Base-by-base conservation (phyloP, 208 protist species). In the Perkinsela sp. region DNA sequence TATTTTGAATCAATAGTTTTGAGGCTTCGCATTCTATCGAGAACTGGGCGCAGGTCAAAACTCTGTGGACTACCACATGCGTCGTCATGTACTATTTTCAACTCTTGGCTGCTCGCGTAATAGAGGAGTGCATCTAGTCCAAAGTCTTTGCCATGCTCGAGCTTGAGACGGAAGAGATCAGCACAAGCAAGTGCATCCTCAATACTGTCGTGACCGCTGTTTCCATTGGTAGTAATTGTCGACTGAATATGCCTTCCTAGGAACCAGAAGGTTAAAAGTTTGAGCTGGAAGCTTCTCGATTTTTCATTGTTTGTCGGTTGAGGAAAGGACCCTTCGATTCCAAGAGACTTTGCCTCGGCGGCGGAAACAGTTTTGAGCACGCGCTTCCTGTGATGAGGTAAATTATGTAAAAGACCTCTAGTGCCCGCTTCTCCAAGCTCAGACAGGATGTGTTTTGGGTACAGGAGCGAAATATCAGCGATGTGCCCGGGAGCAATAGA, bases 391-490 rank as follows among this genome's bases (percentile, higher is more conserved):
- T n/a, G n/a, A n/a, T n/a, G n/a, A n/a, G n/a, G n/a, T n/a, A n/a
- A n/a, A n/a, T n/a, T n/a, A n/a, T n/a, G n/a, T n/a, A n/a, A n/a
- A n/a, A n/a, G n/a, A n/a, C n/a, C n/a, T n/a, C n/a, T n/a, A 22
- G 29, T 22, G 66, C 31, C 16, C 29, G 0, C 30, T 1, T 30
- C 40, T 22, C 13, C 40, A 22, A 6, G 13, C 40, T 57, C 22
- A 57, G 13, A 6, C 6, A 22, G 6, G 13, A 57, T 22, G 22
- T n/a, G 80, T 69, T 95, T 88, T n/a, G 90, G 89, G 68, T 77
- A 95, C 22, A 92, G 76, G 73, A 87, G 74, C 6, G 89, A 75
- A 67, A 86, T 88, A 76, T 94, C 91, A 48, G 93, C 74, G 31
- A 95, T 68, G 68, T 78, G 73, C 31, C 81, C 82, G 28, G 92